These are phyloP conservation scores for Globisporangium cederbergense DNA, from an alignment of 352 stramenopile genomes.

Conservation along the genomic window DNA sequence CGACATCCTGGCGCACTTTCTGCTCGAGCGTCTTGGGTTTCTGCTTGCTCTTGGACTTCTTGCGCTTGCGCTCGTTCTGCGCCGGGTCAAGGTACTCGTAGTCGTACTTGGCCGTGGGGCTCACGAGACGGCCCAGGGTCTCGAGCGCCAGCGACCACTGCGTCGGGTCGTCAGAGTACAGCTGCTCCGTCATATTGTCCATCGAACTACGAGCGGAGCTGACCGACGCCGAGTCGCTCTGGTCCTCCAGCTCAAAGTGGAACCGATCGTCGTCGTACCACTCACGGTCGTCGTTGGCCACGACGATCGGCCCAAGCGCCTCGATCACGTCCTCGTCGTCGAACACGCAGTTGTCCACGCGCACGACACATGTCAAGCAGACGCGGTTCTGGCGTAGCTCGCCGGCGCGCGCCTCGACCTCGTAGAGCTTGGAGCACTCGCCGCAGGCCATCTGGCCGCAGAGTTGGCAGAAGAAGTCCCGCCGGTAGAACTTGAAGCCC, in stretches of 20 bases:
- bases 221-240: neutral
- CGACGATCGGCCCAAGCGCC: constrained; percentile 40
- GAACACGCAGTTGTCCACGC: constrained; percentile 41
- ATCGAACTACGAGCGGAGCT: neutral
- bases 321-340: constrained; percentile 43
- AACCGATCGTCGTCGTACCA: constrained; percentile 31
- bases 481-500: constrained; percentile 38
- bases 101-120: constrained; percentile 11
- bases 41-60: constrained; percentile 17
- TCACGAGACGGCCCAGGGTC: constrained; percentile 39
- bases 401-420: constrained; percentile 41
- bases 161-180: constrained; percentile 40
- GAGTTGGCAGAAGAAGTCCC: constrained; percentile 48
- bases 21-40: constrained; percentile 17
- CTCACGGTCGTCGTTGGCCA: constrained; percentile 33
- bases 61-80: neutral
- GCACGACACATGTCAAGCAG: constrained; percentile 40
- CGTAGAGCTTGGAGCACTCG: constrained; percentile 40
- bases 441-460: constrained; percentile 41
- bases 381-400: constrained; percentile 37
- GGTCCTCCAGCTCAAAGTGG: constrained; percentile 13
- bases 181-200: constrained; percentile 29
- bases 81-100: constrained; percentile 9
- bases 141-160: constrained; percentile 40
- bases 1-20: constrained; percentile 31